Evolutionary conservation across 2,329 filamentous ascomycete species (phyloP).

Genomic region (Curvularia hawaiiensis): DNA sequence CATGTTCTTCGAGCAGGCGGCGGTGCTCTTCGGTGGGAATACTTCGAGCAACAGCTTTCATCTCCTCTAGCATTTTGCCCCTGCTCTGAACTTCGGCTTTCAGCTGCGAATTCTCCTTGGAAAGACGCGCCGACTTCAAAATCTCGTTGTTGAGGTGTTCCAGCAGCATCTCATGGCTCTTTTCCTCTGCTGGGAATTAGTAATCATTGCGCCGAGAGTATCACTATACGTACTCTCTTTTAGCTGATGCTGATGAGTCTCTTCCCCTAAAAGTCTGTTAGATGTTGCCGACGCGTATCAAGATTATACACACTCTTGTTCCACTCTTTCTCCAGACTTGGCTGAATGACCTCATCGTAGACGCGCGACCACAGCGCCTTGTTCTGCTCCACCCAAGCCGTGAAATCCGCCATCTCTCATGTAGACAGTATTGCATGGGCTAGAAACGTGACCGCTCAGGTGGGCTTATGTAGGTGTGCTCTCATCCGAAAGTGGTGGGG

Average conservation of each 20-base stretch:
- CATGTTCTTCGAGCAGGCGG: slow-evolving; percentile 22
- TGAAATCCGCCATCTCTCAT: slow-evolving; percentile 34
- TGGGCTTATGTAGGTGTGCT: neutral
- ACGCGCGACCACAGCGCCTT: slow-evolving; percentile 37
- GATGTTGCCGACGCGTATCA: slow-evolving; percentile 1
- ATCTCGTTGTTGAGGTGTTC: slow-evolving; percentile 35
- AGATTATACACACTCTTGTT: slow-evolving; percentile 34
- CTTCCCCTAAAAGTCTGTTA: slow-evolving; percentile 28
- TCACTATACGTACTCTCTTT: slow-evolving; percentile 32
- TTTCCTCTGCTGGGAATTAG: slow-evolving; percentile 30
- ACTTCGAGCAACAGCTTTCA: neutral
- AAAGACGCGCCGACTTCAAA: slow-evolving; percentile 32
- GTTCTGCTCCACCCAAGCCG: slow-evolving; percentile 38
- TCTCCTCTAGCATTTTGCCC: neutral
- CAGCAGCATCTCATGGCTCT: slow-evolving; percentile 34
- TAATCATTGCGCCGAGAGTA: neutral
- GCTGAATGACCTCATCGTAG: slow-evolving; percentile 43
- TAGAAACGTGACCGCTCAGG: neutral
- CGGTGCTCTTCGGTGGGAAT: neutral
- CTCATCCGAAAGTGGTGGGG: neutral
- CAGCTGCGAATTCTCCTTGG: slow-evolving; percentile 26
- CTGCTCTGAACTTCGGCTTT: slow-evolving; percentile 3
- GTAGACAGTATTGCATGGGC: slow-evolving; percentile 1
- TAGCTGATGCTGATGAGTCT: slow-evolving; percentile 29
- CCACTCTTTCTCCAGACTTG: slow-evolving; percentile 41